A percentile compares a stretch with the other conserved stretches of the same genome.
These are phyloP conservation scores for Rhododendron kiyosumense DNA, from an alignment of 148 eudicot species.

Conservation along the genomic window DNA sequence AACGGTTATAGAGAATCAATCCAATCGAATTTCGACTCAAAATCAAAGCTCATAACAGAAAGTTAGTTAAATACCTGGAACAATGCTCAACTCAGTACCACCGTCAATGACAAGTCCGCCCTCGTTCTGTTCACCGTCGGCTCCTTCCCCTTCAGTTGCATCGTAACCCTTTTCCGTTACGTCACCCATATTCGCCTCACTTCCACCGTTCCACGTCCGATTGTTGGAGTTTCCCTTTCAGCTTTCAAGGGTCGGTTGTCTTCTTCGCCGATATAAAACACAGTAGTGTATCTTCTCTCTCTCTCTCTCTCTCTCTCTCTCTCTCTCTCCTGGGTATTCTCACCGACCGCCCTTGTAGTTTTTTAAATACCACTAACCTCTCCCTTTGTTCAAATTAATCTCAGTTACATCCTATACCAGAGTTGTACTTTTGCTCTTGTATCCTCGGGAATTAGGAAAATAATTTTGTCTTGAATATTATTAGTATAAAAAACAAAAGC, in stretches of 20 bases:
- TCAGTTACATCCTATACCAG: not conserved
- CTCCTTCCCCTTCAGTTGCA: not conserved
- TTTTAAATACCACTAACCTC: not conserved
- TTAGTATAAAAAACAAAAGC: too few relatives aligned
- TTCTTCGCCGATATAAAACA: not conserved
- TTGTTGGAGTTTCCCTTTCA: not conserved
- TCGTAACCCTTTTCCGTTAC: not conserved
- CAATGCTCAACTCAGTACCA: not conserved
- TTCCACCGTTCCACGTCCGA: not conserved
- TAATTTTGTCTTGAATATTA: too few relatives aligned
- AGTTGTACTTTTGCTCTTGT: too few relatives aligned
- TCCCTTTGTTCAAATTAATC: not conserved
- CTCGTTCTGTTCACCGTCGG: not conserved
- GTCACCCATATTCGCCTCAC: not conserved
- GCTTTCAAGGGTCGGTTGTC: not conserved
- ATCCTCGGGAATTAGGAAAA: not conserved
- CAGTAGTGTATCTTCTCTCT: not conserved
- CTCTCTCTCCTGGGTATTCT: not conserved
- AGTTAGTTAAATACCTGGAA: not conserved
- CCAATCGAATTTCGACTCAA: not conserved
- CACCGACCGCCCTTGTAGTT: not conserved
- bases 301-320: not conserved
- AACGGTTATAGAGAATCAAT: not conserved
- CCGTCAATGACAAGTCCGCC: not conserved
- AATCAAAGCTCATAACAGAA: not conserved